These are phyloP conservation scores for Pezicula rhizophila DNA, from an alignment of 2,329 filamentous ascomycete genomes.

Conservation along the genomic window DNA sequence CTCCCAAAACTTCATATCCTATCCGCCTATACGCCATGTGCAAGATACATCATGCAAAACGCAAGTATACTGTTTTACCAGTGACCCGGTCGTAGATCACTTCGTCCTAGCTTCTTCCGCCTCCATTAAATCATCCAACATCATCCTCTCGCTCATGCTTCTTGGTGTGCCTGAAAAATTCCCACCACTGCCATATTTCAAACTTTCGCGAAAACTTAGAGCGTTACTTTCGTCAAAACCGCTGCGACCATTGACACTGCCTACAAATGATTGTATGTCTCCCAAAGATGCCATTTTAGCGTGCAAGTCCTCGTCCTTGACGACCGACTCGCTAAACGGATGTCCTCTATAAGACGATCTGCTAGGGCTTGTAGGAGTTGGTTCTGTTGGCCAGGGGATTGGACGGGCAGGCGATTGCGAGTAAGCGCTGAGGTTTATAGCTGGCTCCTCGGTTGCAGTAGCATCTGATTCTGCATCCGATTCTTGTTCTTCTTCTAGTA, in stretches of 20 bases:
- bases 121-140: slow-evolving; percentile 24
- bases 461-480: slow-evolving; percentile 3
- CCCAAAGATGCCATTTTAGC: slow-evolving; percentile 43
- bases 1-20: no score
- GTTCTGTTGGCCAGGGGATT: background rate
- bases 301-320: slow-evolving; percentile 41
- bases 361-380: background rate
- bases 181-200: slow-evolving; percentile 9
- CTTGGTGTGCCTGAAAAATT: slow-evolving; percentile 19
- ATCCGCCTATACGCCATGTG: no score
- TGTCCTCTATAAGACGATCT: slow-evolving; percentile 42
- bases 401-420: slow-evolving; percentile 6
- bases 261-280: slow-evolving; percentile 45
- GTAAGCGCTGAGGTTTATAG: slow-evolving; percentile 6
- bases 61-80: no score
- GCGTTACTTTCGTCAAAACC: slow-evolving; percentile 24
- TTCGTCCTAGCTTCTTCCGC: slow-evolving; percentile 3
- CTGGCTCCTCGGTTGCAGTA: slow-evolving; percentile 1
- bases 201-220: slow-evolving; percentile 17
- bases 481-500: slow-evolving; percentile 10
- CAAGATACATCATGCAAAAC: no score
- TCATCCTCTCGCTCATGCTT: slow-evolving; percentile 26
- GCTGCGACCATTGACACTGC: slow-evolving; percentile 34
- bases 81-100: background rate
- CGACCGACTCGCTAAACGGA: slow-evolving; percentile 45